Base-by-base conservation (phyloP, 257 asterid species). In the Fraxinus pennsylvanica region DNA sequence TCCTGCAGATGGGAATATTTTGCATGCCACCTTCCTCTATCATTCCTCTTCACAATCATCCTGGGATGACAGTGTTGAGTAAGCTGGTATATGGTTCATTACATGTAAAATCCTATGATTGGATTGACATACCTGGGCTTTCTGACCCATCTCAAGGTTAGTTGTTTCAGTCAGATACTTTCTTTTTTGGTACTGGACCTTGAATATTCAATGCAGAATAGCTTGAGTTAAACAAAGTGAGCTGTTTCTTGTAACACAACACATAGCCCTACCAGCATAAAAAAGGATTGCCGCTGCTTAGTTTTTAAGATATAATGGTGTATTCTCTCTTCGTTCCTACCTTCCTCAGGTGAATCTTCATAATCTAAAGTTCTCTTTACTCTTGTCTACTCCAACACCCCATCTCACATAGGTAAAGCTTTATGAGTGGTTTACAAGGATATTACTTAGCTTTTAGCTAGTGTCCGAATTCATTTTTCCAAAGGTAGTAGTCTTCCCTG, bases 1-100 rank as follows among this genome's bases (percentile, higher is more conserved):
- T 76, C 79, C 77, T 80, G 81, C 94, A 96, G 99, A 92, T 96
- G 90, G 99, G 99, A 74, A 96, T 96, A 86, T 96, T 96, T 86
- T 85, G 90, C 84, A 93, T 96, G 99, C 99, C 99, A 54, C 89
- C 98, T 80, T 85, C 97, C 76, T 93, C 99, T 6, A 72, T 96
- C 82, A 96, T 96, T 83, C 99, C 99, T 22, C 93, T 96, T 81
- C 99, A 96, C 83, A 96, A 96, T 79, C 99, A 96, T 86, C 99
- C 99, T 79, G 99, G 98, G 79, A 96, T 96, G 99, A 96, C 99
- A 65, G 99, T 96, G 81, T 88, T 96, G 85, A 96, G 99, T 89
- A 96, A 96, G 92, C 98, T 96, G 80, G 81, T 96, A 76, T 96
- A 92, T 79, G 99, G 99, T 84, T 82, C 98, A 67, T 71, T 92